Base-by-base conservation (phyloP, 441 rosid genomes). In the Erodium moschatum region DNA sequence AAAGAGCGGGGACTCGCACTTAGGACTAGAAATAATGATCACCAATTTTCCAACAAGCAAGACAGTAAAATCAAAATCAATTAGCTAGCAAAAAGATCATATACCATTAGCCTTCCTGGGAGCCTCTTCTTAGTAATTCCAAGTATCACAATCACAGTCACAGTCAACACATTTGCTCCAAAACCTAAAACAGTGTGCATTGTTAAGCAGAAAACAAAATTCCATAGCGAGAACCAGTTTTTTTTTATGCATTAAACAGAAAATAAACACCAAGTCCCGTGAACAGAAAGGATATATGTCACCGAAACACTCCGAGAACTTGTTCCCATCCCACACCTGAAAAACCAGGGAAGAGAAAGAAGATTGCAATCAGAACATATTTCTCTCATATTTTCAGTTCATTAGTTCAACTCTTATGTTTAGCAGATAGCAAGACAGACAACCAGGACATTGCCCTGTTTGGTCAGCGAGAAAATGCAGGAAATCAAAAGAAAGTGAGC, bases 251-350 rank as follows among this genome's bases (percentile, higher is more conserved):
- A 19, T 12, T 16, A 24, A 40, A 70, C 6, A 48, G 68, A 18
- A 67, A 33, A 5, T 44, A 48, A 50, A 54, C 73, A 80, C 68
- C 56, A 64, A 69, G 70, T 12, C 60, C 11, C 58, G 63, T 50
- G 73, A 20, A 31, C 31, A 31, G 31, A 73, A 84, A 89, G 97
- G 94, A 89, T 91, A 89, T 89, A 84, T 7, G 76, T 89, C 72
- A 67, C 74, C 70, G 31, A 91, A 82, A 77, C 86, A 85, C 70
- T 81, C 78, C 46, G 87, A 73, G 80, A 86, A 79, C 64, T 61
- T 71, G 72, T 72, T 78, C 69, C 84, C 85, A 69, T 79, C 78
- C 84, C 85, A 83, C 13, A 83, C 86, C 96, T 89, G 91, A 66
- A 73, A 77, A 50, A 70, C 50, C 52, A 71, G 6, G 63, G 58